phyloP scores from a whole-genome alignment of 2,329 filamentous ascomycete genomes.

The Botrytis fragariae region DNA sequence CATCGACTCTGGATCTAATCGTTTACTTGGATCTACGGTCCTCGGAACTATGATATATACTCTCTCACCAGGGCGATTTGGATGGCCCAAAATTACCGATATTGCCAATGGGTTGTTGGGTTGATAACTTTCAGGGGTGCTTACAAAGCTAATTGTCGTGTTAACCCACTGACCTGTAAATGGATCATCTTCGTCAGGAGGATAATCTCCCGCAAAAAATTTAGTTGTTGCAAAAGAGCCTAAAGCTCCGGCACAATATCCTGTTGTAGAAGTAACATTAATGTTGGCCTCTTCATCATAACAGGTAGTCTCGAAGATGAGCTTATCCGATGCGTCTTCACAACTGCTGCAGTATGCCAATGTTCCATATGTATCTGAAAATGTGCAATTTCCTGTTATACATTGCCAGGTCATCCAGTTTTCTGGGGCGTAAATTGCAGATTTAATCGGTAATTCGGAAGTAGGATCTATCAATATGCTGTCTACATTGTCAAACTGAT shows the following conservation, averaged over 20 bases:
- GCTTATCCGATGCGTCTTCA: not conserved
- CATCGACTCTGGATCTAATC: accelerated
- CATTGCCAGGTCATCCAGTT: not conserved
- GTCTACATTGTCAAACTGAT: not conserved
- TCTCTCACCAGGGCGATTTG: not conserved
- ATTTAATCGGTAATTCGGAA: not conserved
- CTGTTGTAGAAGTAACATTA: not conserved
- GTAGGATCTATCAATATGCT: too few relatives aligned
- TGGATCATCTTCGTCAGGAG: not conserved
- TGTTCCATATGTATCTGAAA: not conserved
- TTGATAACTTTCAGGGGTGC: too few relatives aligned
- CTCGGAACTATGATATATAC: not conserved
- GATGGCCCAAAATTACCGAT: not conserved
- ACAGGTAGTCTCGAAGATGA: not conserved
- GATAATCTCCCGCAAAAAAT: not conserved
- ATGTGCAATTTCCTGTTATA: not conserved
- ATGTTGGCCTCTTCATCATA: not conserved
- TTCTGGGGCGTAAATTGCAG: not conserved
- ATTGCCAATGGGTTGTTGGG: too few relatives aligned
- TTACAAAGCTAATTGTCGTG: not conserved
- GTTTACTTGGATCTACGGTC: not conserved
- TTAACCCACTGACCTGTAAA: not conserved
- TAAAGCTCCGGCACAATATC: accelerated
- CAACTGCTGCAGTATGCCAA: not conserved
- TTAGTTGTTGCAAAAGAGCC: not conserved